A percentile compares a stretch with the other conserved stretches of the same genome.
These are phyloP conservation scores for Chlamydomonas asymmetrica DNA, from an alignment of 139 green algal species.

Conservation along the genomic window DNA sequence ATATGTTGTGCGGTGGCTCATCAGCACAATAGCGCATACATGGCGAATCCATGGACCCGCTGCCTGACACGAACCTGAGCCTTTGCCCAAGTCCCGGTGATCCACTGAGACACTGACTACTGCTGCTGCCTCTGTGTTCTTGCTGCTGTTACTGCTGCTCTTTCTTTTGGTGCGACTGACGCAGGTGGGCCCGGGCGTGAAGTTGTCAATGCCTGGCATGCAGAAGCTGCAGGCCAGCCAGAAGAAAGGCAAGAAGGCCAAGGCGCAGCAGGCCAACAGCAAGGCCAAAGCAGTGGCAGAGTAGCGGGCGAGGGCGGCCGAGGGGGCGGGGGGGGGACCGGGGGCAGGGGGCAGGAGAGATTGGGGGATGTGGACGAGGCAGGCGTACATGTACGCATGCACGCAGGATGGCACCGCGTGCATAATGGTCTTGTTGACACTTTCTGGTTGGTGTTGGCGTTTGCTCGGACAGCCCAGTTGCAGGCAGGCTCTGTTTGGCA, in stretches of 20 bases:
- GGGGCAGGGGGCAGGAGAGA: too few relatives aligned
- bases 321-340: too few relatives aligned
- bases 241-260: constrained; percentile 63
- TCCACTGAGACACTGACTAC: not conserved
- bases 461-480: too few relatives aligned
- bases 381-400: too few relatives aligned
- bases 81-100: not conserved
- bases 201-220: constrained; percentile 84
- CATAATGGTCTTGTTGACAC: too few relatives aligned
- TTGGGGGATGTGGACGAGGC: too few relatives aligned
- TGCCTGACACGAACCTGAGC: not conserved
- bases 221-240: constrained; percentile 82
- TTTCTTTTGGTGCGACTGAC: too few relatives aligned
- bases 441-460: too few relatives aligned
- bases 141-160: not conserved
- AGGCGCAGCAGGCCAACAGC: too few relatives aligned
- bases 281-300: constrained; percentile 26
- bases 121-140: not conserved
- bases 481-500: too few relatives aligned
- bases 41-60: not conserved
- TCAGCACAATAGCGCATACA: not conserved
- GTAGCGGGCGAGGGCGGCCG: too few relatives aligned
- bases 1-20: not conserved
- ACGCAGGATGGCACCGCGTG: too few relatives aligned
- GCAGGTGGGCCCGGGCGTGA: constrained; percentile 60